Evolutionary conservation across 305 asterid genomes (phyloP), one percentile per base, ranked within the genome.

Genomic region (Nicotiana rustica): DNA sequence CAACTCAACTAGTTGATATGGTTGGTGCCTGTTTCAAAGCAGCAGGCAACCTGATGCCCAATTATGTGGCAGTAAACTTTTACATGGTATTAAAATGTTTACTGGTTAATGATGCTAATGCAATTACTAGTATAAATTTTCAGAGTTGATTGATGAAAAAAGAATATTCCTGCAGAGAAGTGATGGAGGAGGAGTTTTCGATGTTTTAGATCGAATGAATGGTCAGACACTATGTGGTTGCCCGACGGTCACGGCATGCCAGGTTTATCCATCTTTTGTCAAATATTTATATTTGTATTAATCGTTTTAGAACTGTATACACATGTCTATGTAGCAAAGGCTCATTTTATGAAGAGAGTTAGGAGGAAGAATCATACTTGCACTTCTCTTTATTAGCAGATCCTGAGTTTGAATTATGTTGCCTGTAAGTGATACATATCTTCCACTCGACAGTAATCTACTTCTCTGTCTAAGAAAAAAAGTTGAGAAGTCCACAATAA

Each of bases 131-230:
- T 17, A 33, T 25, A 49, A 7, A 57, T 31, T 31, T 80, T 21
- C 66, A 65, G 25, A n/a, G n/a, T 25, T 52, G 67, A 80, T 64
- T 80, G 61, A 44, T 80, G 70, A 31, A 65, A 59, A 65, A 12
- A 4, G 67, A 49, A 66, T 41, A 41, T 41, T 15, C 41, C 61
- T 91, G 87, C 98, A 94, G 99, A 92, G 99, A 82, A 96, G 98
- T 85, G 98, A 94, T 85, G 99, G 99, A 41, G 98, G 98, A 88
- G 99, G 98, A 66, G 96, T 92, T 77, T 92, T 93, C 82, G 95
- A 93, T 87, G 92, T 73, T 83, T 47, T 96, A 85, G 98, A 96
- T 91, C 86, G 90, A 82, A 95, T 96, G 97, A 96, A 96, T 80
- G 99, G 98, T 60, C 97, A 89, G 82, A 81, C 94, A 15, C 88